Conservation (phyloP, 2,329 filamentous ascomycete species). For the Ophiostoma quercus region DNA sequence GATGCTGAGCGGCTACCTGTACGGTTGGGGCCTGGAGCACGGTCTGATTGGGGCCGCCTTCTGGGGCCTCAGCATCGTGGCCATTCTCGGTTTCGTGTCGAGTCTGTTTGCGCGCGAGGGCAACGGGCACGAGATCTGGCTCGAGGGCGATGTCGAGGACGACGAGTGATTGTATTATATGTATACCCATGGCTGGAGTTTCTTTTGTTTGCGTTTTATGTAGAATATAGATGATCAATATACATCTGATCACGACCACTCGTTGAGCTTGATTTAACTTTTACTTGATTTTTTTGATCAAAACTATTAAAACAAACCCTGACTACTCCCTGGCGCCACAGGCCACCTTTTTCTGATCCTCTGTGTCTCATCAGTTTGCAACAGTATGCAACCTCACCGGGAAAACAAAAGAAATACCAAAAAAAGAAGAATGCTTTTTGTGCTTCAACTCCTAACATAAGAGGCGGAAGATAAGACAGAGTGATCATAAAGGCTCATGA, state of each 20-base stretch:
- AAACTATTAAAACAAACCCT: slow-evolving; percentile 14
- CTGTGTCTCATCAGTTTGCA: slow-evolving; percentile 7
- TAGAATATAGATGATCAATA: not conserved
- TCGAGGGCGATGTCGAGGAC: slow-evolving; percentile 55
- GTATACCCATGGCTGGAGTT: slow-evolving; percentile 10
- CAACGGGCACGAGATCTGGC: slow-evolving; percentile 59
- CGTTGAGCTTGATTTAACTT: not conserved
- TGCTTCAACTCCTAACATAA: slow-evolving; percentile 11
- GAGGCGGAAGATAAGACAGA: slow-evolving; percentile 8
- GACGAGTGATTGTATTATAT: slow-evolving; percentile 26
- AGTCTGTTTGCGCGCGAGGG: slow-evolving; percentile 54
- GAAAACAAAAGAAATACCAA: slow-evolving; percentile 10
- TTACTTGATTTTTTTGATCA: not conserved
- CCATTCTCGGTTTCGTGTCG: slow-evolving; percentile 44
- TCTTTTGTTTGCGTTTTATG: not conserved
- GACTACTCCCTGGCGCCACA: slow-evolving; percentile 5
- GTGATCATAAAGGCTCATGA: slow-evolving; percentile 12
- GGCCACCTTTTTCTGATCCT: slow-evolving; percentile 6
- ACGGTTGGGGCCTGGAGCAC: slow-evolving; percentile 52
- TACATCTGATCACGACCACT: not conserved
- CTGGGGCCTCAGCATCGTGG: slow-evolving; percentile 51
- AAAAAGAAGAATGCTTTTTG: slow-evolving; percentile 14
- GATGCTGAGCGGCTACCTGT: slow-evolving; percentile 54
- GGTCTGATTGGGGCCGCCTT: slow-evolving; percentile 56
- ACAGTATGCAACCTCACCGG: slow-evolving; percentile 3